Conservation (phyloP, 2,329 filamentous ascomycete genomes). For the Penicillium freii region DNA sequence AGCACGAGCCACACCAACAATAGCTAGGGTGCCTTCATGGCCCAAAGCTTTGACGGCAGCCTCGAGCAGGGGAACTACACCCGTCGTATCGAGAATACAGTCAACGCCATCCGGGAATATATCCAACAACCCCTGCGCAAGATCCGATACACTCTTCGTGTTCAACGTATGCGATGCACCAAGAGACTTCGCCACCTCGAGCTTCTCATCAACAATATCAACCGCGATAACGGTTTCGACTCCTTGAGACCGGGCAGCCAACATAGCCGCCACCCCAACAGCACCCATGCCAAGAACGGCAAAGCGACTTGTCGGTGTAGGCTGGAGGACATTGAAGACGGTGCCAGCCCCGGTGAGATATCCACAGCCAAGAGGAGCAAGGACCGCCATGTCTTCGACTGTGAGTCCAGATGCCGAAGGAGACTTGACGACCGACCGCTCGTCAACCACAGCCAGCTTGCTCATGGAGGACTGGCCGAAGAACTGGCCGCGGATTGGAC, state of each 20-base stretch:
- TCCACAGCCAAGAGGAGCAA: slow-evolving; percentile 35
- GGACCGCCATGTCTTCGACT: slow-evolving; percentile 23
- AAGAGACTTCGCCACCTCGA: slow-evolving; percentile 45
- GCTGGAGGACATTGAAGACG: slow-evolving; percentile 30
- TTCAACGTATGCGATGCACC: slow-evolving; percentile 48
- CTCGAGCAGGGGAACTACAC: slow-evolving; percentile 29
- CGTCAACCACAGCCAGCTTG: slow-evolving; percentile 31
- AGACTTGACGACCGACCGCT: slow-evolving; percentile 32
- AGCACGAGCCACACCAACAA: slow-evolving; percentile 35
- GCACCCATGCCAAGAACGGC: slow-evolving; percentile 34
- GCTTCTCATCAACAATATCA: slow-evolving; percentile 44
- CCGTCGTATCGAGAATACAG: slow-evolving; percentile 35
- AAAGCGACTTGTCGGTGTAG: slow-evolving; percentile 19
- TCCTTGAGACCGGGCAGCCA: slow-evolving; percentile 23
- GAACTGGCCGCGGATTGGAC: slow-evolving; percentile 31
- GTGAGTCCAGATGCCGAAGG: slow-evolving; percentile 1
- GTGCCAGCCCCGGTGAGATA: slow-evolving; percentile 36
- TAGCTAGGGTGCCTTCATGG: slow-evolving; percentile 32
- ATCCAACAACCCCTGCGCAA: slow-evolving; percentile 30
- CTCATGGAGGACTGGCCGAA: slow-evolving; percentile 39
- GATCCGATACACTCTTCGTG: slow-evolving; percentile 27
- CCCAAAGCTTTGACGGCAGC: slow-evolving; percentile 30
- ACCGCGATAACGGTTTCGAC: slow-evolving; percentile 43
- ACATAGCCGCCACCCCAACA: slow-evolving; percentile 21
- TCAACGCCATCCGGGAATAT: slow-evolving; percentile 29